phyloP scores from a whole-genome alignment of 371 early-diverging fungal genomes.

The Saksenaea vasiformis region DNA sequence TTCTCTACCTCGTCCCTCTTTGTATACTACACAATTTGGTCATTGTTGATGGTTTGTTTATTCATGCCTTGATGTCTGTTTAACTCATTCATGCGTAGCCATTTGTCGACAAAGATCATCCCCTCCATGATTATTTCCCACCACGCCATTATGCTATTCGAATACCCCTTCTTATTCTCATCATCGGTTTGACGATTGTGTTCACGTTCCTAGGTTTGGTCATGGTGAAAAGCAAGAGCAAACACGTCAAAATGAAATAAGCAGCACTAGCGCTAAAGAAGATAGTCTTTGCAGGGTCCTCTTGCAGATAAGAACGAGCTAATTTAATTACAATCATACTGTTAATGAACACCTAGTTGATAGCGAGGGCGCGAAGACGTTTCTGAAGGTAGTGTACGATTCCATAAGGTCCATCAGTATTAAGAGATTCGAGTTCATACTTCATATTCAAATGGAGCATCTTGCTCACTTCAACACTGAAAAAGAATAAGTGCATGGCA shows the following conservation, averaged over 20 bases:
- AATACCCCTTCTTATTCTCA: slow-evolving; percentile 80
- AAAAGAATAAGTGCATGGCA: background rate
- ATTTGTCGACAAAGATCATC: slow-evolving; percentile 87
- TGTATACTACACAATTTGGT: slow-evolving; percentile 90
- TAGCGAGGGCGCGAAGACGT: background rate
- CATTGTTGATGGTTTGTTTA: slow-evolving; percentile 75
- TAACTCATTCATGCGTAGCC: slow-evolving; percentile 56
- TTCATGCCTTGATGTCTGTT: background rate
- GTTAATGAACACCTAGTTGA: background rate
- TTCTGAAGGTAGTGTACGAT: slow-evolving; percentile 8
- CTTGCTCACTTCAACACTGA: slow-evolving; percentile 24
- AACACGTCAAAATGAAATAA: slow-evolving; percentile 37
- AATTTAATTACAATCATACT: too few species aligned
- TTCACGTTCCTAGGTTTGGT: slow-evolving; percentile 80
- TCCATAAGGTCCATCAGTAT: slow-evolving; percentile 13
- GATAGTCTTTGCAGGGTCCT: too few species aligned
- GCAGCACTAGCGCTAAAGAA: too few species aligned
- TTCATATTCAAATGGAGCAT: slow-evolving; percentile 29
- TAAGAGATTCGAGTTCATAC: slow-evolving; percentile 40
- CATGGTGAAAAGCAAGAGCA: slow-evolving; percentile 80
- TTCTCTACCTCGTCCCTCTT: slow-evolving; percentile 72
- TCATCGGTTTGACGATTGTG: slow-evolving; percentile 76
- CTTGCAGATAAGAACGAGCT: too few species aligned
- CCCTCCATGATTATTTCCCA: slow-evolving; percentile 80
- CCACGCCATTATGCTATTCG: slow-evolving; percentile 84